Percentiles rank a stretch among this genome's conserved stretches.
phyloP scores from a whole-genome alignment of 306 rosid species.

The Pterocarpus santalinus region DNA sequence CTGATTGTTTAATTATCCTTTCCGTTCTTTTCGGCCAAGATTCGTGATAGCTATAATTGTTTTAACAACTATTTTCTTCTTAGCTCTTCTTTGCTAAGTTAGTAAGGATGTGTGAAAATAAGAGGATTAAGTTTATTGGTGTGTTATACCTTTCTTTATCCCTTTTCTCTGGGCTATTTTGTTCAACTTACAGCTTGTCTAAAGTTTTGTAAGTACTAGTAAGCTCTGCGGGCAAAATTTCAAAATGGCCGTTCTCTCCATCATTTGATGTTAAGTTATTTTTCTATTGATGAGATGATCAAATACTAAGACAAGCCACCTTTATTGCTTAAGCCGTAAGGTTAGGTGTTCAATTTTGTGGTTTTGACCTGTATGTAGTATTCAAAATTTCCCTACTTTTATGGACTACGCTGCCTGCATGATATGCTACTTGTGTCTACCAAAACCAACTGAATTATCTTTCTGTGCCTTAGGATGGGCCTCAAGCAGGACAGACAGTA shows the following conservation, averaged over 20 bases:
- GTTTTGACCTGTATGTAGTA: slow-evolving; percentile 2
- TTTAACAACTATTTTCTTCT: background rate
- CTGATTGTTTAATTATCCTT: background rate
- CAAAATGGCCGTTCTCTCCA: slow-evolving; percentile 15
- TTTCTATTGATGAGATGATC: slow-evolving; percentile 27
- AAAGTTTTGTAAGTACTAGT: slow-evolving; percentile 12
- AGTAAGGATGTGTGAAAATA: slow-evolving; percentile 27
- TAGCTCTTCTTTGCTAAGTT: slow-evolving; percentile 17
- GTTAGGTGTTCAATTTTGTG: slow-evolving; percentile 25
- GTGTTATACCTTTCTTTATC: slow-evolving; percentile 1
- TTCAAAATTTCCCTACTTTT: slow-evolving; percentile 18
- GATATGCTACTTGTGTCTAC: slow-evolving; percentile 7
- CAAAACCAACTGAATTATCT: slow-evolving; percentile 37
- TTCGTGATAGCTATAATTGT: slow-evolving; percentile 1
- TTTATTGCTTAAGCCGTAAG: background rate
- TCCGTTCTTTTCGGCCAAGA: slow-evolving; percentile 8
- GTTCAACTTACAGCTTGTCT: slow-evolving; percentile 5
- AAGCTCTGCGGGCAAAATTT: slow-evolving; percentile 6
- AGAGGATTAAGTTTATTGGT: background rate
- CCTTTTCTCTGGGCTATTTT: background rate
- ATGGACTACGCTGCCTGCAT: slow-evolving; percentile 11
- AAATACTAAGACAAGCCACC: slow-evolving; percentile 3
- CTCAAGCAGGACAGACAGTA: slow-evolving; percentile 91
- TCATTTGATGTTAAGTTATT: slow-evolving; percentile 29
- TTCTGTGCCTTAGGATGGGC: slow-evolving; percentile 79